These are phyloP conservation scores for Aspergillus floridensis DNA, from an alignment of 2,329 filamentous ascomycete species.

Conservation along the genomic window DNA sequence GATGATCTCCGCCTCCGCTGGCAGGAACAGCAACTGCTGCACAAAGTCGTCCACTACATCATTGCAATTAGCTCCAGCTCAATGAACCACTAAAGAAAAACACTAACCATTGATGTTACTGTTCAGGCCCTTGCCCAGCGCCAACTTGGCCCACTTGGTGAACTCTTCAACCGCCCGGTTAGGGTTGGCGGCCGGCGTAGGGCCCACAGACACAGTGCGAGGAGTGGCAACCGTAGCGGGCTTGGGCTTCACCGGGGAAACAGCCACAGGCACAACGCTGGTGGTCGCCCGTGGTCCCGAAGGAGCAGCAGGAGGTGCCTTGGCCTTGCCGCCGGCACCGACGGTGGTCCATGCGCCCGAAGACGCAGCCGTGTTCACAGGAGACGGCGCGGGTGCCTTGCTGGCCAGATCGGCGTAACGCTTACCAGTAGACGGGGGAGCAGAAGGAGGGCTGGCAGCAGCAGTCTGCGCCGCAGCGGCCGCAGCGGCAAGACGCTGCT, in stretches of 20 bases:
- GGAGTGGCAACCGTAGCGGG: constrained; percentile 56
- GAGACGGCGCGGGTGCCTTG: constrained; percentile 59
- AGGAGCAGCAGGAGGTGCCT: constrained; percentile 58
- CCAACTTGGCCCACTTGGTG: constrained; percentile 82
- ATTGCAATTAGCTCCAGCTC: background rate
- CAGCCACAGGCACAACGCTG: constrained; percentile 36
- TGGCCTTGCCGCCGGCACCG: constrained; percentile 88
- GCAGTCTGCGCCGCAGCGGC: constrained; percentile 49
- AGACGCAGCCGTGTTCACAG: constrained; percentile 40
- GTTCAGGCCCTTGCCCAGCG: constrained; percentile 72
- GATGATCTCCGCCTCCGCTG: constrained; percentile 75
- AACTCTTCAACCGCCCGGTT: constrained; percentile 83
- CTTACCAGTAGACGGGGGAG: constrained; percentile 60
- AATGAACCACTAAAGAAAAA: background rate
- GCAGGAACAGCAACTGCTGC: constrained; percentile 69
- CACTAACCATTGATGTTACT: constrained; percentile 64
- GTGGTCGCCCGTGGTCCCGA: constrained; percentile 50
- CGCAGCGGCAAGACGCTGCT: constrained; percentile 66
- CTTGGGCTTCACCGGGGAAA: constrained; percentile 47
- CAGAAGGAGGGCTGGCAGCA: constrained; percentile 42
- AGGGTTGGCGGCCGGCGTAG: constrained; percentile 44
- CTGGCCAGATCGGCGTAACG: constrained; percentile 92
- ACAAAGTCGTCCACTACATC: constrained; percentile 74
- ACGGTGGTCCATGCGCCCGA: constrained; percentile 85
- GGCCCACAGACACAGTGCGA: constrained; percentile 44